phyloP scores from a whole-genome alignment of 2,329 filamentous ascomycete species.

The Aureobasidium sp. region DNA sequence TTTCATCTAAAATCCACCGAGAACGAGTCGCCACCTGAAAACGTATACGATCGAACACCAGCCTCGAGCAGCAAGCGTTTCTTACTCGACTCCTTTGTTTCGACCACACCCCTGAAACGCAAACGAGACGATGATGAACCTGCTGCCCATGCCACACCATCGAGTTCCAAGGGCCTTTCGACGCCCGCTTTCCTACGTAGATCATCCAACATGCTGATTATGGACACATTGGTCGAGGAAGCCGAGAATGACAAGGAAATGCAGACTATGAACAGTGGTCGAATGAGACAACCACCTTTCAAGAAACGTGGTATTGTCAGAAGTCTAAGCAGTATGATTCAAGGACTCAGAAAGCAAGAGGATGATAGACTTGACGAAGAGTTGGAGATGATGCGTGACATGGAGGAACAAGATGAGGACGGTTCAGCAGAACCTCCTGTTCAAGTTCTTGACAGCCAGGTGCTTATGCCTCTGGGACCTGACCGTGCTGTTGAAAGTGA shows the following conservation, averaged over 20 bases:
- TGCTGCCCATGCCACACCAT: constrained; percentile 58
- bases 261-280: background rate
- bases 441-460: constrained; percentile 39
- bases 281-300: constrained; percentile 31
- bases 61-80: constrained; percentile 53
- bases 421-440: constrained; percentile 25
- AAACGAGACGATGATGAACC: constrained; percentile 34
- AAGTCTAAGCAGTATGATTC: constrained; percentile 67
- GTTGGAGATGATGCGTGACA: constrained; percentile 64
- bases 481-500: constrained; percentile 47
- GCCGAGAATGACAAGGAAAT: constrained; percentile 39
- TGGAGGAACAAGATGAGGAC: constrained; percentile 46
- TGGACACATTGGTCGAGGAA: constrained; percentile 53
- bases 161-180: constrained; percentile 42
- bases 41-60: constrained; percentile 37
- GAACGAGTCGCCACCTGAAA: constrained; percentile 8
- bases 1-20: constrained; percentile 16
- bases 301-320: constrained; percentile 48
- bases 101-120: constrained; percentile 47
- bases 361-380: constrained; percentile 67
- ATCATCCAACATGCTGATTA: constrained; percentile 34
- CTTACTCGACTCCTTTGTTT: constrained; percentile 57
- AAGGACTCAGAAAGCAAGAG: constrained; percentile 61
- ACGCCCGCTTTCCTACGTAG: constrained; percentile 66
- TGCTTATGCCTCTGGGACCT: constrained; percentile 39